Evolutionary conservation across 495 filamentous ascomycete species (phyloP), one percentile per base, ranked within the genome.

Genomic region (Tuber indicum): DNA sequence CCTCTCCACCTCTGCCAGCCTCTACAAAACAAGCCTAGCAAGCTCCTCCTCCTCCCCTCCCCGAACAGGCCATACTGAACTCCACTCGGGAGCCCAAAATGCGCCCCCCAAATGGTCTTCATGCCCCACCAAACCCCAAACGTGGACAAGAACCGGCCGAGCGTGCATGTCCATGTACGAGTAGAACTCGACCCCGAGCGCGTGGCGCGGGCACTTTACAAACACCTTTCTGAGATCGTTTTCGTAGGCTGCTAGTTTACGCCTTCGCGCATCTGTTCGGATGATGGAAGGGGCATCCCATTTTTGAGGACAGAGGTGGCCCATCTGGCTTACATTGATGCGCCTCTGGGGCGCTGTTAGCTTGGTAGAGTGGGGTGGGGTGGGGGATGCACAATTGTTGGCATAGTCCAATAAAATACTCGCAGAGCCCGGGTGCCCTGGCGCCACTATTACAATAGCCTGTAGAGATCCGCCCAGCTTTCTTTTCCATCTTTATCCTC

Each of bases 31-130:
- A 17, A 80, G 42, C 39, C 41, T 80, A 41, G 78, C 78, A 72
- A 76, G 42, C 45, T 76, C 74, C 32, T 49, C 47, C 71, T 80
- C 5, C 43, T 75, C 10, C 78, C 78, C 36, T 39, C 58, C 43
- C 78, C 78, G 72, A 80, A 80, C 17, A 80, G 71, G 14, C 78
- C 72, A 80, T 80, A 80, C 71, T 80, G 74, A 2, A 70, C 71
- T 7, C 77, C 62, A 3, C 69, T 62, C 16, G 78, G 70, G 36
- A 71, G 21, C 4, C 36, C 73, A n/a, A 80, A 72, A 76, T 80
- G 79, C 43, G 72, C 77, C 43, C 71, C 43, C 19, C 14, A 66
- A 71, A 76, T 76, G 16, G 74, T 73, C 41, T 75, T 76, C 36
- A 76, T 39, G 9, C 77, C 78, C 52, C 76, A 46, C 58, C 70